Percentiles rank a stretch among this genome's conserved stretches.
Evolutionary conservation across 768 basidiomycete genomes (phyloP).

Genomic region (Glaciozyma martinii): DNA sequence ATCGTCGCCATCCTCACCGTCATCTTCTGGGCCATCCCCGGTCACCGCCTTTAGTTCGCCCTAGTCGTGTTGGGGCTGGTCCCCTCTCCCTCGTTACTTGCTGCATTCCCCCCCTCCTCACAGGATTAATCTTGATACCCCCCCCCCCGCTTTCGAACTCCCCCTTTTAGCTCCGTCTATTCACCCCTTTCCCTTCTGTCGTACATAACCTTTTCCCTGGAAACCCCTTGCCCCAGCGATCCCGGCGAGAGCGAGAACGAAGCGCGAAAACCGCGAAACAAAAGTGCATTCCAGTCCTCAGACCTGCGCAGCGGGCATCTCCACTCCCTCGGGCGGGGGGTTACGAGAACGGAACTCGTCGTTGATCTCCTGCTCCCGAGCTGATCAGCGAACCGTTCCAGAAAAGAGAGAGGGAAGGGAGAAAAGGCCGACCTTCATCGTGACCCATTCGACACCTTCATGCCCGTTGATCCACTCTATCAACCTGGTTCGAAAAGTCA

Average conservation of each 20-base stretch:
- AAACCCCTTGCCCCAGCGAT: no score
- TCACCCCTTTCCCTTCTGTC: no score
- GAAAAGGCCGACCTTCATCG: conserved; percentile 50
- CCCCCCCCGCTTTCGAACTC: no score
- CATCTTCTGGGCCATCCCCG: conserved; percentile 93
- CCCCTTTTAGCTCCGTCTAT: no score
- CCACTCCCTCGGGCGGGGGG: not conserved
- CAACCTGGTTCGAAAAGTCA: not conserved
- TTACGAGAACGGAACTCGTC: conserved; percentile 15
- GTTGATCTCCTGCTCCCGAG: conserved; percentile 9
- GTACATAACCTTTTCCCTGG: no score
- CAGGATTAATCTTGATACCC: no score
- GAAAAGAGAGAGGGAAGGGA: not conserved
- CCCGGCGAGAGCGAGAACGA: no score
- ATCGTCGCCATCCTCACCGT: conserved; percentile 74
- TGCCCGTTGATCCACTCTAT: conserved; percentile 38
- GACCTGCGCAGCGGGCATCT: not conserved
- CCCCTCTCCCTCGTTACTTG: no score
- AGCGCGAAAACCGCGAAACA: no score
- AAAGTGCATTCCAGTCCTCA: no score
- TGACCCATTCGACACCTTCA: conserved; percentile 60
- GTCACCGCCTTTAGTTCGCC: conserved; percentile 60
- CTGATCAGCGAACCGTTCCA: not conserved
- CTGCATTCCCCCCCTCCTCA: no score
- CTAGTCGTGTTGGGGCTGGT: not conserved